phyloP scores from a whole-genome alignment of 2,329 filamentous ascomycete species.

The Plectosphaerella plurivora region DNA sequence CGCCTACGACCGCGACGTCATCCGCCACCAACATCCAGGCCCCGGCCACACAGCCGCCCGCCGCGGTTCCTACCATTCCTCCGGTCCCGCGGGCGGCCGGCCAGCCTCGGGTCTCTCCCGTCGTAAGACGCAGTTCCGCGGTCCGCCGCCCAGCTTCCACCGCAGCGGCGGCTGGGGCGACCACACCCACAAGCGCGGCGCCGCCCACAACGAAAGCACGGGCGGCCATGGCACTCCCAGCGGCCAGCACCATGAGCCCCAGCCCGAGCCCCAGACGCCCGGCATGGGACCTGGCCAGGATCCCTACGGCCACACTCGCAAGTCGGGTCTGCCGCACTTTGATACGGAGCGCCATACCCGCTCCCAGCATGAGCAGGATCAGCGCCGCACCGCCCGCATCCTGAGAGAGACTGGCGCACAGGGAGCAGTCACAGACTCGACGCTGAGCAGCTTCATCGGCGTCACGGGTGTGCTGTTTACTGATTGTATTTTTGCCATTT shows the following conservation, averaged over 20 bases:
- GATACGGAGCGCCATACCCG: conserved; percentile 67
- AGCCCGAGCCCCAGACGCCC: background rate
- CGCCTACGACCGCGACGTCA: conserved; percentile 72
- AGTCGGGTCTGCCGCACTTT: conserved; percentile 69
- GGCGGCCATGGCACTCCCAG: conserved; percentile 10
- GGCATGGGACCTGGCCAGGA: conserved; percentile 60
- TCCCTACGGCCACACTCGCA: conserved; percentile 31
- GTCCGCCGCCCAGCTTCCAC: conserved; percentile 88
- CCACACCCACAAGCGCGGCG: conserved; percentile 54
- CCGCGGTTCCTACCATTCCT: conserved; percentile 50
- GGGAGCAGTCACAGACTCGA: conserved; percentile 34
- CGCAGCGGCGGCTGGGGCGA: conserved; percentile 73
- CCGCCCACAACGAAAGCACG: conserved; percentile 42
- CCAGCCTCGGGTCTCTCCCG: conserved; percentile 77
- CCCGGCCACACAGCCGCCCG: conserved; percentile 18
- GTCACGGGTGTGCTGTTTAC: conserved; percentile 41
- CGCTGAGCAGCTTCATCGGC: conserved; percentile 42
- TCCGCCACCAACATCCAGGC: conserved; percentile 29
- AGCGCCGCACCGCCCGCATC: conserved; percentile 33
- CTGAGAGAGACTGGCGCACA: conserved; percentile 31
- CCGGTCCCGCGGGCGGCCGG: conserved; percentile 64
- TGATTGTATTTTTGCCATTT: conserved; percentile 42
- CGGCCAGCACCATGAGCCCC: conserved; percentile 1
- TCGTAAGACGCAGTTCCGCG: conserved; percentile 70
- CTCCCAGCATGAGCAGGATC: conserved; percentile 65